Evolutionary conservation across 2,329 filamentous ascomycete genomes (phyloP).

Genomic region (Paecilomyces sp.): DNA sequence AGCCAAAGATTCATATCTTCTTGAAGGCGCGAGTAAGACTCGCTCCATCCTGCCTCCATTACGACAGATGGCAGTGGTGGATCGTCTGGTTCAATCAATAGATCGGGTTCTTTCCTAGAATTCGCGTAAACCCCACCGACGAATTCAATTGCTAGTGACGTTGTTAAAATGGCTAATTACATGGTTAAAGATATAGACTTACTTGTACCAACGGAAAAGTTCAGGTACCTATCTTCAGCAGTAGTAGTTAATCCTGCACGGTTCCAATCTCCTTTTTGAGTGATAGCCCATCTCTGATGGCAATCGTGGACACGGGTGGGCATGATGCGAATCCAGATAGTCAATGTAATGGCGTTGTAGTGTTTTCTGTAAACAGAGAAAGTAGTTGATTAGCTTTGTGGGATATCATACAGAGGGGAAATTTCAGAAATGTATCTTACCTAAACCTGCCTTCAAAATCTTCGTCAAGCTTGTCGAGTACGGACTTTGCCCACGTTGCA

Average conservation of each 20-base stretch:
- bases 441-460: too few relatives aligned
- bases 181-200: not conserved
- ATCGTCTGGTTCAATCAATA: slow-evolving; percentile 3
- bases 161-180: not conserved
- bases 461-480: too few relatives aligned
- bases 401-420: too few relatives aligned
- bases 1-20: slow-evolving; percentile 5
- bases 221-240: not conserved
- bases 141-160: slow-evolving; percentile 3
- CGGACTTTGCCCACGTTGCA: too few relatives aligned
- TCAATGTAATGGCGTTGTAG: not conserved
- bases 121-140: slow-evolving; percentile 3
- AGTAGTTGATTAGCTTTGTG: too few relatives aligned
- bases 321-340: not conserved
- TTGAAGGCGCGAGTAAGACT: not conserved
- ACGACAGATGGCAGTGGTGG: slow-evolving; percentile 3
- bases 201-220: not conserved
- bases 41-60: slow-evolving; percentile 2
- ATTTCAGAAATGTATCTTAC: too few relatives aligned
- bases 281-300: not conserved
- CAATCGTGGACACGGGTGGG: not conserved
- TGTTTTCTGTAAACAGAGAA: not conserved
- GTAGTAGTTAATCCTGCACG: not conserved
- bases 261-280: not conserved
- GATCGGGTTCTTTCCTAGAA: slow-evolving; percentile 11